A percentile compares a stretch with the other conserved stretches of the same genome.
These are phyloP conservation scores for Cyberlindnera bimundalis DNA, from an alignment of 805 yeast genomes.

Conservation along the genomic window DNA sequence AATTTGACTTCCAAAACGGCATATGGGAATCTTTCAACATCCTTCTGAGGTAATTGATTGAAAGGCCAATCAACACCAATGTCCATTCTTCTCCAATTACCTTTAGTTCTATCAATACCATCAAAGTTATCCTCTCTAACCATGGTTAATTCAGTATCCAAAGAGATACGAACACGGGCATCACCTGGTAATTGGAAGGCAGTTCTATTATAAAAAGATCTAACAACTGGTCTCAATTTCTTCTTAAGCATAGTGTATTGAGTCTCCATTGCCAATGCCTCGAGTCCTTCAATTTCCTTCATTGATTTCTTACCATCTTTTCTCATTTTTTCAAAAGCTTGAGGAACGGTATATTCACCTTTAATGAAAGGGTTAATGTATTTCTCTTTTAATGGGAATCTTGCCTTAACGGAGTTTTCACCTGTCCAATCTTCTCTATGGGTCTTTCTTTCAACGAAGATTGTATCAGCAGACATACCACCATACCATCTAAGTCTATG, in stretches of 20 bases:
- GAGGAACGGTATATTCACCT: conserved; percentile 83
- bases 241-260: conserved; percentile 86
- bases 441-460: conserved; percentile 95
- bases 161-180: conserved; percentile 96
- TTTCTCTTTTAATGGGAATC: conserved; percentile 90
- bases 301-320: conserved; percentile 85
- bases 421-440: conserved; percentile 99
- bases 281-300: conserved; percentile 87
- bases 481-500: conserved; percentile 99
- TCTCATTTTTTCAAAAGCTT: conserved; percentile 88
- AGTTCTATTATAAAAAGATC: conserved; percentile 96
- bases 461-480: conserved; percentile 89
- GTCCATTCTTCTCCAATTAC: conserved; percentile 98
- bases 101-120: conserved; percentile 82
- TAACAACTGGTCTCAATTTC: conserved; percentile 86
- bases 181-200: conserved; percentile 99
- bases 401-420: conserved; percentile 97
- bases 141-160: conserved; percentile 96
- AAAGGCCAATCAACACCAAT: conserved; percentile 98
- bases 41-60: conserved; percentile 75
- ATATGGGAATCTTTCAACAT: conserved; percentile 91
- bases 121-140: conserved; percentile 97
- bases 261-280: conserved; percentile 87
- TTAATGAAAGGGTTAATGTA: conserved; percentile 78
- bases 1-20: conserved; percentile 96